Evolutionary conservation across 2,329 filamentous ascomycete species (phyloP), one percentile per base, ranked within the genome.

Genomic region (Septoria petroselini): DNA sequence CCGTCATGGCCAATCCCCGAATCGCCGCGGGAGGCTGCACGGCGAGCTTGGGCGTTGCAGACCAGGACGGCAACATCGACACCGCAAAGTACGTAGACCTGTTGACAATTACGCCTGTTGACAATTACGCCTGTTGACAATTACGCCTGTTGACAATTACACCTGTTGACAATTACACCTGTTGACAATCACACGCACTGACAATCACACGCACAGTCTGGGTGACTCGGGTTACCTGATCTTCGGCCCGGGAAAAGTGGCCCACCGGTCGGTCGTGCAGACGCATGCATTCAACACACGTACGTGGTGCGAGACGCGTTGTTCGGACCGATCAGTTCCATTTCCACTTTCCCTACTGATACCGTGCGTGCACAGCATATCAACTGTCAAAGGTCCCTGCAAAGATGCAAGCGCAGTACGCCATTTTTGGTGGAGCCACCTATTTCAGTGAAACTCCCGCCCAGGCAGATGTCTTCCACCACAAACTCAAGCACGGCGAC

Each of bases 271-370:
- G 1, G 80, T 84, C 40, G 86, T 89, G 18, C 93, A 98, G 70
- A 96, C 90, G 0, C 93, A 98, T 69, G 90, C 85, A 35, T 98
- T 98, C 78, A 98, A 98, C 70, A 97, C 93, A 0, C 93, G 43
- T 46, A 46, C n/a, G 43, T 46, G 41, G 7, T 35, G 18, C 21
- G n/a, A 25, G 9, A 7, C 12, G 35, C 17, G 17, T 23, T 19
- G 12, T 25, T 6, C 40, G 15, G n/a, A 30, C 40, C 27, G n/a
- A n/a, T n/a, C n/a, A n/a, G n/a, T n/a, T n/a, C n/a, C n/a, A n/a
- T 33, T 12, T 15, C 19, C 15, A 17, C 8, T 18, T 15, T 12
- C 25, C 15, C 18, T 29, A 38, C 19, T 17, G 15, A 23, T 23
- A 15, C 27, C n/a, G 14, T 12, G 11, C 18, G 19, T 17, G 15